Conservation (phyloP, 257 asterid genomes). For the Nemophila menziesii region DNA sequence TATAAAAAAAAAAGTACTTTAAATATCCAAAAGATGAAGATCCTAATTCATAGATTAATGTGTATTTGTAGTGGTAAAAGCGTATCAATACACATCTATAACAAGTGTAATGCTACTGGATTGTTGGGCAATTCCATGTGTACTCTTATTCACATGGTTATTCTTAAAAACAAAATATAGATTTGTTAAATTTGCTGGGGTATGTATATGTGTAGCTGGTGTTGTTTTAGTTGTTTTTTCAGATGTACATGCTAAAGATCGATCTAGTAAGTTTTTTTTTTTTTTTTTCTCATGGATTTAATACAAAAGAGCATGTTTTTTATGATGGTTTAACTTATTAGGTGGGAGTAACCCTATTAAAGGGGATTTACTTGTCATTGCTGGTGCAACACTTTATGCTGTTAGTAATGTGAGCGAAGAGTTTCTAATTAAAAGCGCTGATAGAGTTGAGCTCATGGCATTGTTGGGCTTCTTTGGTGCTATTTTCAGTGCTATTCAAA, state of each 20-base stretch:
- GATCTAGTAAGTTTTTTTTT: slow-evolving; percentile 43
- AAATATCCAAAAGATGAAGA: too few species aligned
- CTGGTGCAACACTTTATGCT: slow-evolving; percentile 85
- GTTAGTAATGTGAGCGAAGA: slow-evolving; percentile 89
- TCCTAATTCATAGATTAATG: too few species aligned
- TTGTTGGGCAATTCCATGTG: slow-evolving; percentile 97
- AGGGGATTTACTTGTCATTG: slow-evolving; percentile 74
- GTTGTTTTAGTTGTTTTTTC: slow-evolving; percentile 68
- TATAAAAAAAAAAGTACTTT: too few species aligned
- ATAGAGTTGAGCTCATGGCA: slow-evolving; percentile 85
- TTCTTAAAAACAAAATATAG: slow-evolving; percentile 74
- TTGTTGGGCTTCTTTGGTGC: slow-evolving; percentile 92
- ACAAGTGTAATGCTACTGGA: slow-evolving; percentile 93
- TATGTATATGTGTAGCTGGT: slow-evolving; percentile 63
- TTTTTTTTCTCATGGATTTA: background rate
- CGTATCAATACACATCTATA: slow-evolving; percentile 87
- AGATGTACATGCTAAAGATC: slow-evolving; percentile 75
- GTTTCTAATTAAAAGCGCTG: slow-evolving; percentile 75
- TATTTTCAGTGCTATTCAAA: slow-evolving; percentile 69
- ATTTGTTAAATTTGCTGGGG: slow-evolving; percentile 48
- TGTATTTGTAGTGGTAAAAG: slow-evolving; percentile 65
- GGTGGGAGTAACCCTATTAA: slow-evolving; percentile 76
- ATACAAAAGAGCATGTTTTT: too few species aligned
- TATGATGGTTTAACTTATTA: slow-evolving; percentile 10
- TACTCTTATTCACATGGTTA: slow-evolving; percentile 73